Base-by-base conservation (phyloP, 1,284 basidiomycete species). In the Naganishia sp. region DNA sequence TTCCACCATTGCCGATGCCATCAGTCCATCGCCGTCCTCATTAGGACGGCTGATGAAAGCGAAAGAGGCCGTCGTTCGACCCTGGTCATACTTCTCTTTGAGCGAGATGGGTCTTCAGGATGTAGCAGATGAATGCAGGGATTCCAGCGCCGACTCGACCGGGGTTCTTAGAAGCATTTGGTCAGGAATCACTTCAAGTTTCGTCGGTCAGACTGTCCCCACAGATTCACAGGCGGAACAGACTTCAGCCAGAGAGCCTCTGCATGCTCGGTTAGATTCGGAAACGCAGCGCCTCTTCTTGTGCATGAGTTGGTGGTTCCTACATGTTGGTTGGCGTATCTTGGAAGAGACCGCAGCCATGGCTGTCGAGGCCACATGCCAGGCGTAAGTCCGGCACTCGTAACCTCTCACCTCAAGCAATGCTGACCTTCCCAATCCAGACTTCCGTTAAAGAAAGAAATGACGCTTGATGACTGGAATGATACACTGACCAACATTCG, bases 241-340 rank as follows among this genome's bases (percentile, higher is more conserved):
- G 35, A 6, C 55, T 42, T 28, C 5, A 43, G 6, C 25, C 18
- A 23, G n/a, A 3, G 51, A 25, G 32, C 58, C 65, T 18, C 43
- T 67, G n/a, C 54, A 67, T 28, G 50, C 47, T 18, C 43, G 45
- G 18, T 18, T 68, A 25, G 67, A 68, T 25, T 21, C 66, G 6
- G 77, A 77, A 32, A 75, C 77, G 25, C 77, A 79, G 66, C 71
- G 74, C 55, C 60, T 76, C 60, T 80, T 78, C 71, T 71, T 80
- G 52, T 75, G 73, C 6, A 78, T 77, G 68, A 77, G 75, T 42
- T 80, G 79, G 79, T 79, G 78, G 78, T 68, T 79, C 6, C 67
- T 80, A 35, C 74, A 80, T 68, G 75, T 77, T 58, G 79, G 79
- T 1, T 80, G 79, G 79, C 73, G 71, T 45, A 69, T 66, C 21